These are phyloP conservation scores for Neurospora sp. DNA, from an alignment of 495 filamentous ascomycete species.

Conservation along the genomic window DNA sequence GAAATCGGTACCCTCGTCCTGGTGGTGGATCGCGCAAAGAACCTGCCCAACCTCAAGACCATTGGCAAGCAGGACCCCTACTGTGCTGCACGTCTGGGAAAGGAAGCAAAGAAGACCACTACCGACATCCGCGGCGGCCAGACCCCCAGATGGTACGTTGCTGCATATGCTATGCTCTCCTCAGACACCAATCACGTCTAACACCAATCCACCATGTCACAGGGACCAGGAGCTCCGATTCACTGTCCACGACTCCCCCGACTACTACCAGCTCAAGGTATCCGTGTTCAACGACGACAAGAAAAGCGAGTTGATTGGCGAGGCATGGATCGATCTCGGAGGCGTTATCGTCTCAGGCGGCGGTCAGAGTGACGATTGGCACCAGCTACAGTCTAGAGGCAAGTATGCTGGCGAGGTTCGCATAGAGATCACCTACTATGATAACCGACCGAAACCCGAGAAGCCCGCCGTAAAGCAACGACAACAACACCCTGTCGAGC, in stretches of 20 bases:
- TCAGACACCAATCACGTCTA: slow-evolving; percentile 4
- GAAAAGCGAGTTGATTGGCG: slow-evolving; percentile 89
- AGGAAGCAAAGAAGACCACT: slow-evolving; percentile 95
- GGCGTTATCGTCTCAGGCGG: slow-evolving; percentile 76
- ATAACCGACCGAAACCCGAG: slow-evolving; percentile 71
- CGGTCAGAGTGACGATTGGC: slow-evolving; percentile 89
- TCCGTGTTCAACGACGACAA: slow-evolving; percentile 98
- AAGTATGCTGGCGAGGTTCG: slow-evolving; percentile 93
- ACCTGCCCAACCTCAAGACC: slow-evolving; percentile 88
- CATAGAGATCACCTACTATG: slow-evolving; percentile 94
- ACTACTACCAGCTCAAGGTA: slow-evolving; percentile 89
- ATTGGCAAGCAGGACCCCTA: slow-evolving; percentile 99
- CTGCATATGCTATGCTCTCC: not conserved
- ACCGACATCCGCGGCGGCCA: slow-evolving; percentile 92
- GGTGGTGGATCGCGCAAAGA: slow-evolving; percentile 88
- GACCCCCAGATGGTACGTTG: slow-evolving; percentile 80
- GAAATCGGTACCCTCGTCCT: slow-evolving; percentile 88
- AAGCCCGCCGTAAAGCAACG: slow-evolving; percentile 45
- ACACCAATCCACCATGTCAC: slow-evolving; percentile 1
- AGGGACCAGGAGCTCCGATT: slow-evolving; percentile 99
- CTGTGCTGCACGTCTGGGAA: slow-evolving; percentile 85
- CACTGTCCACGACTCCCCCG: slow-evolving; percentile 87
- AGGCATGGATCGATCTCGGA: slow-evolving; percentile 76
- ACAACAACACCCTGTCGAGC: not conserved
- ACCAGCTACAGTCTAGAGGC: slow-evolving; percentile 71